Evolutionary conservation across 2,329 filamentous ascomycete species (phyloP).

Genomic region (Ophiostoma pallidulum): DNA sequence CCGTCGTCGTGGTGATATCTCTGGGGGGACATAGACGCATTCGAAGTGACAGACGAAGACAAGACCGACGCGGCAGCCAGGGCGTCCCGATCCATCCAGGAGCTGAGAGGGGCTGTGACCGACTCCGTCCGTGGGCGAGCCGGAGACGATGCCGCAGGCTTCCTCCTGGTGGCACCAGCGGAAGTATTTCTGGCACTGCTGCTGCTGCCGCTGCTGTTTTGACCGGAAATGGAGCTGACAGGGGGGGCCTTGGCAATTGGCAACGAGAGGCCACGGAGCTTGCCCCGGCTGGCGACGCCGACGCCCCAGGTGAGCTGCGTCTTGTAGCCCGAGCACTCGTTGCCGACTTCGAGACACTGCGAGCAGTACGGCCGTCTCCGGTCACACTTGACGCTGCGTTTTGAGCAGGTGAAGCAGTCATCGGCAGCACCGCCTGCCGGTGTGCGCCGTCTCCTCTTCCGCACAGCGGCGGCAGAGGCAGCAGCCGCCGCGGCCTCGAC

Average conservation of each 20-base stretch:
- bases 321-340: conserved; percentile 92
- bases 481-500: conserved; percentile 21
- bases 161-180: conserved; percentile 38
- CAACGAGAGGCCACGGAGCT: conserved; percentile 79
- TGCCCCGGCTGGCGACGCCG: conserved; percentile 88
- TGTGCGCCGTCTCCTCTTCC: conserved; percentile 77
- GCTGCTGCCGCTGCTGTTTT: not conserved
- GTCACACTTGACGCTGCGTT: conserved; percentile 78
- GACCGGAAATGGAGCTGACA: conserved; percentile 29
- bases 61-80: conserved; percentile 6
- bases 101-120: conserved; percentile 23
- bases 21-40: conserved; percentile 21
- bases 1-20: conserved; percentile 28
- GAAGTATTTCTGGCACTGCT: no score
- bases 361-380: conserved; percentile 89
- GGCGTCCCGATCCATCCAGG: conserved; percentile 32
- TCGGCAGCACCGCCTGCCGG: conserved; percentile 82
- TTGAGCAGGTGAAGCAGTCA: conserved; percentile 90
- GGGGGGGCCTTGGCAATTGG: conserved; percentile 54
- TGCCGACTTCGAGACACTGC: conserved; percentile 82
- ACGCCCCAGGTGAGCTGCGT: conserved; percentile 95
- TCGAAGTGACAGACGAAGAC: not conserved
- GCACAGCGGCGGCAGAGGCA: conserved; percentile 30
- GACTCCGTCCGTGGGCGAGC: conserved; percentile 37
- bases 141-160: conserved; percentile 27